Evolutionary conservation across 1,139 yeast genomes (phyloP).

Genomic region (Yamadazyma triangularis): DNA sequence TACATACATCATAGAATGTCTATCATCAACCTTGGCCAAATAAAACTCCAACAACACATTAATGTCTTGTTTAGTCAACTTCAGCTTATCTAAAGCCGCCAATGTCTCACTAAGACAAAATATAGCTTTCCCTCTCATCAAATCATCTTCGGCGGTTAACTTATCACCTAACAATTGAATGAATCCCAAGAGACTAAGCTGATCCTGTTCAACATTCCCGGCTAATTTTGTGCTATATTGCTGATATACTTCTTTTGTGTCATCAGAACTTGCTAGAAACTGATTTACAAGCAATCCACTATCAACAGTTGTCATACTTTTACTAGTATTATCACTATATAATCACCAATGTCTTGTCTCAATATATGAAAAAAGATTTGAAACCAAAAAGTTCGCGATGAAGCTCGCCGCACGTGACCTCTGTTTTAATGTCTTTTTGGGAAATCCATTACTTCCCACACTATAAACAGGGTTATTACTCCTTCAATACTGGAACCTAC

Average conservation of each 20-base stretch:
- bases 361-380: no score
- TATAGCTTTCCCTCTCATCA: constrained; percentile 49
- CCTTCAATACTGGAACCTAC: no score
- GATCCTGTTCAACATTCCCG: constrained; percentile 14
- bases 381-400: no score
- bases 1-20: constrained; percentile 47
- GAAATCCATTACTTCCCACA: no score
- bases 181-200: constrained; percentile 30
- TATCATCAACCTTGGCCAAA: constrained; percentile 63
- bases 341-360: no score
- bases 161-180: constrained; percentile 39
- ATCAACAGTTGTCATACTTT: no score
- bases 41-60: constrained; percentile 64
- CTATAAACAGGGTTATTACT: no score
- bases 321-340: no score
- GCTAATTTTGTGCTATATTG: constrained; percentile 21
- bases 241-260: constrained; percentile 15
- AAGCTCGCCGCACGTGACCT: no score
- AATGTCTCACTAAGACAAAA: constrained; percentile 56
- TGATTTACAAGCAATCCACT: no score
- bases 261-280: constrained; percentile 28
- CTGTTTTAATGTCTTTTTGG: no score
- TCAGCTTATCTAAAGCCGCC: constrained; percentile 24
- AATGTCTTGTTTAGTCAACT: constrained; percentile 58
- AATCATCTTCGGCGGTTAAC: constrained; percentile 64